A percentile compares a stretch with the other conserved stretches of the same genome.
These are phyloP conservation scores for Carex myosuroides DNA, from an alignment of 176 grass and related monocot genomes.

Conservation along the genomic window DNA sequence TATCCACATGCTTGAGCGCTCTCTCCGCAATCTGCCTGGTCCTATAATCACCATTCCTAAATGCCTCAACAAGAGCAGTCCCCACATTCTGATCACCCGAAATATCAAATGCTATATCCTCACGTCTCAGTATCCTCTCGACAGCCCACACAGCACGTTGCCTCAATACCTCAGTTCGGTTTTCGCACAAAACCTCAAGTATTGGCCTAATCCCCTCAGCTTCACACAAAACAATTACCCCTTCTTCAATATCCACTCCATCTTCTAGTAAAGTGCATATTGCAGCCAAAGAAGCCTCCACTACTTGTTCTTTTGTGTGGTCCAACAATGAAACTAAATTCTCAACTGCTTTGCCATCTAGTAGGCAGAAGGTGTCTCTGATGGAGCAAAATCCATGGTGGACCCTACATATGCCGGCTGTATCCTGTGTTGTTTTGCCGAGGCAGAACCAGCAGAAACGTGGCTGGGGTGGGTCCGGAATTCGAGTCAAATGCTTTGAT, in stretches of 20 bases:
- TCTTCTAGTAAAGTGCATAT: slow-evolving; percentile 84
- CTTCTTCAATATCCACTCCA: slow-evolving; percentile 81
- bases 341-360: slow-evolving; percentile 89
- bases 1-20: slow-evolving; percentile 95
- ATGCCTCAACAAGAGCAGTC: slow-evolving; percentile 86
- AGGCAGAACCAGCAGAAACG: slow-evolving; percentile 67
- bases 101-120: slow-evolving; percentile 74
- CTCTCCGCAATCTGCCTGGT: slow-evolving; percentile 90
- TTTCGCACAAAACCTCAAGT: slow-evolving; percentile 66
- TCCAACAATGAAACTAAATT: slow-evolving; percentile 90
- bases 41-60: slow-evolving; percentile 75
- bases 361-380: slow-evolving; percentile 77
- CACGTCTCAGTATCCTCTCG: slow-evolving; percentile 75
- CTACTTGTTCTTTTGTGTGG: slow-evolving; percentile 69
- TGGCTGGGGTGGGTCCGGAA: slow-evolving; percentile 41
- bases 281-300: slow-evolving; percentile 75
- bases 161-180: slow-evolving; percentile 44
- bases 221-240: slow-evolving; percentile 63
- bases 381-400: slow-evolving; percentile 77
- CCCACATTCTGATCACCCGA: slow-evolving; percentile 87
- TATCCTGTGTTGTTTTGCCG: slow-evolving; percentile 52
- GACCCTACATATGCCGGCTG: slow-evolving; percentile 57
- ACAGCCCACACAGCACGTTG: slow-evolving; percentile 79
- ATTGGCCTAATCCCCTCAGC: slow-evolving; percentile 67
- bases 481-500: slow-evolving; percentile 63